Evolutionary conservation across 2,329 filamentous ascomycete species (phyloP).

Genomic region (Decorospora gaudefroyi): DNA sequence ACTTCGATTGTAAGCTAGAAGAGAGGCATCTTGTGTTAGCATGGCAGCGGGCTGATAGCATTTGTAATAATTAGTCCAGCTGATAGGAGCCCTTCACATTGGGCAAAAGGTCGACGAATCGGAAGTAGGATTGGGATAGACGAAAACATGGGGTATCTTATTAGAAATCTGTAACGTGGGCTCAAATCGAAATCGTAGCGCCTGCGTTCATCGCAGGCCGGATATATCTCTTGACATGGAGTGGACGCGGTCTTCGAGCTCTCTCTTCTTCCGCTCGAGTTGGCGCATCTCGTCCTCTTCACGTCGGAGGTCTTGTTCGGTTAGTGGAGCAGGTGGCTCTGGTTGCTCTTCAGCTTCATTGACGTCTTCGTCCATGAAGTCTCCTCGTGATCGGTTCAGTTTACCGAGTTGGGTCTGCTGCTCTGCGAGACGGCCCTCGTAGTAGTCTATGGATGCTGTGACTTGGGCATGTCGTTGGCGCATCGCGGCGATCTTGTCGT

Average conservation of each 20-base stretch:
- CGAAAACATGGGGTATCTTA: slow-evolving; percentile 12
- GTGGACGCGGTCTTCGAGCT: slow-evolving; percentile 65
- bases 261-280: slow-evolving; percentile 65
- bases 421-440: slow-evolving; percentile 77
- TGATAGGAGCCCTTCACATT: too few species aligned
- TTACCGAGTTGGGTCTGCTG: slow-evolving; percentile 74
- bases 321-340: slow-evolving; percentile 56
- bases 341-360: slow-evolving; percentile 51
- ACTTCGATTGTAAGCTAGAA: too few species aligned
- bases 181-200: neutral
- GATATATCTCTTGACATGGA: slow-evolving; percentile 72
- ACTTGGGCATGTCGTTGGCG: slow-evolving; percentile 73
- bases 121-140: too few species aligned
- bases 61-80: too few species aligned
- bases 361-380: slow-evolving; percentile 61
- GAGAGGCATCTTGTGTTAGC: too few species aligned
- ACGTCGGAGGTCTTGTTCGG: slow-evolving; percentile 68
- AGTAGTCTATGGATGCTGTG: slow-evolving; percentile 73
- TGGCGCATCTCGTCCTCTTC: slow-evolving; percentile 72
- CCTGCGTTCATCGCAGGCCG: slow-evolving; percentile 52
- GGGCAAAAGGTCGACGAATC: too few species aligned
- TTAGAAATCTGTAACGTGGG: slow-evolving; percentile 6
- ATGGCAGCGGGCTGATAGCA: too few species aligned
- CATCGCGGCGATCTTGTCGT: slow-evolving; percentile 74
- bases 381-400: slow-evolving; percentile 67